Percentiles rank a stretch among this genome's conserved stretches.
phyloP scores from a whole-genome alignment of 129 eudicot genomes.

The Ambrosia trifida region DNA sequence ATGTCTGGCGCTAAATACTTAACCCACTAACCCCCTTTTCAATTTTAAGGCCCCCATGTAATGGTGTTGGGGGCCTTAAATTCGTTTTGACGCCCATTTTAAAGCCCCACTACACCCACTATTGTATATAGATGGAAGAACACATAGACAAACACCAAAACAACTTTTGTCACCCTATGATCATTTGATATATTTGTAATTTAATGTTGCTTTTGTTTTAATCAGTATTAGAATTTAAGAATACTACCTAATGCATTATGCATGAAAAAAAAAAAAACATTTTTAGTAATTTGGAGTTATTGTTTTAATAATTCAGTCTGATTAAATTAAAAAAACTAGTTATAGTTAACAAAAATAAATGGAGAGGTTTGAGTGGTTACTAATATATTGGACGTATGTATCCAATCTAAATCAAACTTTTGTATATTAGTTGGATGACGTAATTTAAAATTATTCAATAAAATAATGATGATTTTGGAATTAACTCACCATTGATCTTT shows the following conservation, averaged over 20 bases:
- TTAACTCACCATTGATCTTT: constrained; percentile 69
- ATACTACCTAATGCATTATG: constrained; percentile 20
- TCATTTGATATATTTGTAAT: neutral
- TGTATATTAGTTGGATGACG: neutral
- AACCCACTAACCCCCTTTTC: no score
- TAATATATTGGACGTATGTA: constrained; percentile 5
- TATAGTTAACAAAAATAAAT: constrained; percentile 2
- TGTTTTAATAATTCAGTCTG: neutral
- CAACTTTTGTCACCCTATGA: neutral
- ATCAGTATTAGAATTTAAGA: constrained; percentile 6
- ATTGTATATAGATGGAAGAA: neutral
- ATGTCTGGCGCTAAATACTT: no score
- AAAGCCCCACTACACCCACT: no score
- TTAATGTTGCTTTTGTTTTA: no score
- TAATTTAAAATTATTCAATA: neutral
- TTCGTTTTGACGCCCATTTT: no score
- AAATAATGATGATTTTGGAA: neutral
- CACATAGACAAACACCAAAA: neutral
- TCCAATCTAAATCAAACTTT: constrained; percentile 11
- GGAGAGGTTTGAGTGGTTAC: constrained; percentile 26
- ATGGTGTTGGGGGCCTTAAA: no score
- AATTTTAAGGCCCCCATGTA: no score
- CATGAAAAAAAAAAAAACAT: constrained; percentile 1
- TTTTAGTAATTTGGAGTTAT: constrained; percentile 9
- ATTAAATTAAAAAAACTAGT: neutral